Conservation (phyloP, 768 basidiomycete genomes). For the Lanmaoa pseudosensibilis region DNA sequence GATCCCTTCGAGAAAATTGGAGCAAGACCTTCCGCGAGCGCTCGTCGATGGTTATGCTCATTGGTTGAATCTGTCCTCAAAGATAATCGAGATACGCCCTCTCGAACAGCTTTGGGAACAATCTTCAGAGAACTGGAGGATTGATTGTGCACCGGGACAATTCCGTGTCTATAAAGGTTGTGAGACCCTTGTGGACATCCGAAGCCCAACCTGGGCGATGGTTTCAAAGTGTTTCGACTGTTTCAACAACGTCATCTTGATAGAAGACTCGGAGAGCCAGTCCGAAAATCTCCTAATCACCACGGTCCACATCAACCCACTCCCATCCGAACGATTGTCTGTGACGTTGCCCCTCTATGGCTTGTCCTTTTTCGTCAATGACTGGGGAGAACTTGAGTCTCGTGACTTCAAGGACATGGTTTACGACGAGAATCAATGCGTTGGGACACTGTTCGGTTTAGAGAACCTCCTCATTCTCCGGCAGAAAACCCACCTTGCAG, state of each 20-base stretch:
- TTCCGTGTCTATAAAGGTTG: not conserved
- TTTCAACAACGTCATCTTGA: not conserved
- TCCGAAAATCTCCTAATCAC: slow-evolving; percentile 17
- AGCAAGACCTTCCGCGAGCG: slow-evolving; percentile 18
- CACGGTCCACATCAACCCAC: not conserved
- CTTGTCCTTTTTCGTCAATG: slow-evolving; percentile 39
- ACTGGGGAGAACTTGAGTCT: slow-evolving; percentile 33
- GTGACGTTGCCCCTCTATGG: slow-evolving; percentile 37
- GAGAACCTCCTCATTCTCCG: slow-evolving; percentile 30
- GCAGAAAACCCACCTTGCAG: not conserved
- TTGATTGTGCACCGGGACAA: not conserved
- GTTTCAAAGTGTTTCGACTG: slow-evolving; percentile 7
- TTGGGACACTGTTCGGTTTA: slow-evolving; percentile 44
- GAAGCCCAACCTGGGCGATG: slow-evolving; percentile 21
- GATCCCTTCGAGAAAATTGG: slow-evolving; percentile 15
- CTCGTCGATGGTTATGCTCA: slow-evolving; percentile 15
- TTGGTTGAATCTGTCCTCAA: slow-evolving; percentile 23
- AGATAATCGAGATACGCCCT: slow-evolving; percentile 26
- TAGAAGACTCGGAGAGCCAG: no score
- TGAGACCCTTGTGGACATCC: slow-evolving; percentile 20
- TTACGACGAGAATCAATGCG: slow-evolving; percentile 37
- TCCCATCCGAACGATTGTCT: not conserved
- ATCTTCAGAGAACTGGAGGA: slow-evolving; percentile 22
- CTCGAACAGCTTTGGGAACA: slow-evolving; percentile 16
- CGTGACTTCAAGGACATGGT: slow-evolving; percentile 39